Conservation (phyloP, 176 grass and related monocot genomes). For the Aechmea fasciata region DNA sequence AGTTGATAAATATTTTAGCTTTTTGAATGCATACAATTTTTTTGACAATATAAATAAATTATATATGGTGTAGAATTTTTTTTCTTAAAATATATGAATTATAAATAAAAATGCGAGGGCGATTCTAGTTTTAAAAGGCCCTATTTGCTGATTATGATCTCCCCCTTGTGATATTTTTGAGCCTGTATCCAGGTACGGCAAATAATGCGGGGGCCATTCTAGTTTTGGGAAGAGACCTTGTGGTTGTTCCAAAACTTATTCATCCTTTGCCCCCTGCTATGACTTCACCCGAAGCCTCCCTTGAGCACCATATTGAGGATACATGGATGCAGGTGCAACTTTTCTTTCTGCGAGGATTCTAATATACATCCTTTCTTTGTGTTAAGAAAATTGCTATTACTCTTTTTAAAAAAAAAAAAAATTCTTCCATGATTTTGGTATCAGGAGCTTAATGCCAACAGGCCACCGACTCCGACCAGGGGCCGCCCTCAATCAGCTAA, state of each 20-base stretch:
- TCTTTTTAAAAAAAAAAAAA: background rate
- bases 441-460: constrained; percentile 93
- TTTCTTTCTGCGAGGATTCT: background rate
- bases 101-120: too few species aligned
- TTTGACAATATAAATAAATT: too few species aligned
- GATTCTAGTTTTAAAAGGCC: too few species aligned
- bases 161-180: background rate
- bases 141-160: too few species aligned
- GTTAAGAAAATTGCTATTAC: background rate
- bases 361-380: background rate
- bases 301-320: constrained; percentile 72
- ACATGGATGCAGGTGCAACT: constrained; percentile 92
- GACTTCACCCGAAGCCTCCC: constrained; percentile 65
- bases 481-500: constrained; percentile 79
- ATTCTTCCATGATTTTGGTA: constrained; percentile 5
- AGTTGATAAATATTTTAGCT: too few species aligned
- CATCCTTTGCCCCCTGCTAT: constrained; percentile 94
- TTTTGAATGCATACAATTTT: too few species aligned
- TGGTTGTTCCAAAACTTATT: constrained; percentile 98
- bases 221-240: constrained; percentile 93
- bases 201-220: constrained; percentile 97
- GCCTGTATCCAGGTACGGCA: constrained; percentile 51
- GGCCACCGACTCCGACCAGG: constrained; percentile 82
- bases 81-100: too few species aligned
- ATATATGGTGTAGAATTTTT: too few species aligned